A percentile compares a stretch with the other conserved stretches of the same genome.
These are phyloP conservation scores for Exophiala xenobiotica DNA, from an alignment of 2,329 filamentous ascomycete species.

Conservation along the genomic window DNA sequence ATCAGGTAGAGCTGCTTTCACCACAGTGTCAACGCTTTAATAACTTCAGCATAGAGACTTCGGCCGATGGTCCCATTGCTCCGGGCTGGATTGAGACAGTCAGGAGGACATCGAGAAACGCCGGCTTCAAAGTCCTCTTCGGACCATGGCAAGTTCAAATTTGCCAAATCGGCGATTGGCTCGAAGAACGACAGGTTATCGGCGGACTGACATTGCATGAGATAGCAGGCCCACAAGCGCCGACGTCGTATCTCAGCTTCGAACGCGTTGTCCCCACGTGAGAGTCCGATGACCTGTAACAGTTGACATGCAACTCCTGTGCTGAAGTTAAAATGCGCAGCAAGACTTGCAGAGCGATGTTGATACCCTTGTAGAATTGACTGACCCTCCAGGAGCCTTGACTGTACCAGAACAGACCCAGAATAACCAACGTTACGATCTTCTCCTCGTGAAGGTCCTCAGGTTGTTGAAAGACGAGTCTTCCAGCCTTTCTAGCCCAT, in stretches of 20 bases:
- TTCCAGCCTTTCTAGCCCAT: conserved; percentile 2
- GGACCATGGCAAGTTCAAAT: background rate
- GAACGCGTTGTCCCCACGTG: background rate
- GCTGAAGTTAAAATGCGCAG: no score
- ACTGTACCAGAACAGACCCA: conserved; percentile 5
- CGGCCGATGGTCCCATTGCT: no score
- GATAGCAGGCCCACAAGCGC: conserved; percentile 2
- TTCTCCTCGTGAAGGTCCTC: conserved; percentile 2
- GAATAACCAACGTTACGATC: background rate
- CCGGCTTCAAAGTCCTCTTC: background rate
- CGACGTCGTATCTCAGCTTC: conserved; percentile 1
- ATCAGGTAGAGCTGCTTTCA: background rate
- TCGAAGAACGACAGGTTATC: background rate
- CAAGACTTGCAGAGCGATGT: no score
- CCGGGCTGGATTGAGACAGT: no score
- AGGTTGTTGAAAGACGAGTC: background rate
- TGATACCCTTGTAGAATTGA: background rate
- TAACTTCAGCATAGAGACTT: no score
- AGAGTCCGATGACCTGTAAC: no score
- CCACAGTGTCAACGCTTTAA: no score
- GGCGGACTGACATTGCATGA: background rate
- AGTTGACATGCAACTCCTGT: no score
- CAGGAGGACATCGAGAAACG: background rate
- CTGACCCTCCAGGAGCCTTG: conserved; percentile 1
- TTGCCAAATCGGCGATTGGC: background rate